Base-by-base conservation (phyloP, 306 rosid genomes). In the Ochetophila trinervis region DNA sequence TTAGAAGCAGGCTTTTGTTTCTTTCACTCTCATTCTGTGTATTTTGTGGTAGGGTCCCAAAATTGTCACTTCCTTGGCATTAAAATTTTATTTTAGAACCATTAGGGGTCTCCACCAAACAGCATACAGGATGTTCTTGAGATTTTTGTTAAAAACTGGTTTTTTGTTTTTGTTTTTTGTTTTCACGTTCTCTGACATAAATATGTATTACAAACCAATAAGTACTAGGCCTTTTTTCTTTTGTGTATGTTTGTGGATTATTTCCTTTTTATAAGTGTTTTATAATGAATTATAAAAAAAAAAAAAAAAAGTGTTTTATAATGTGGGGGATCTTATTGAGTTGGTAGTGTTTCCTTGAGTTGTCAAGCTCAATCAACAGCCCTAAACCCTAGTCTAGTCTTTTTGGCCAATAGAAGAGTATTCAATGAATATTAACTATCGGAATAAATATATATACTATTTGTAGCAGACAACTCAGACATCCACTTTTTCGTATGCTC, bases 91-190 rank as follows among this genome's bases (percentile, higher is more conserved):
- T 42, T 74, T 63, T 30, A 53, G 23, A 53, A 40, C 36, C 14
- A 61, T 27, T 27, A 14, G 15, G 44, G 12, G 47, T 32, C 48
- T 50, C 35, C 40, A 36, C 71, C 62, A 69, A 69, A 68, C 75
- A 48, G 59, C 79, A 69, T 36, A n/a, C 37, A 62, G 58, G 65
- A 68, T 68, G 79, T 62, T 49, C 19, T 56, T 18, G 60, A 35
- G 53, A 48, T 32, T 56, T 49, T 63, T 48, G 42, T 49, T 47
- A 18, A 47, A 18, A 45, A 53, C 35, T 66, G 65, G 64, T 36
- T 74, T 70, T 62, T 56, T 21, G 13, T 61, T 53, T 8, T 37
- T 8, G 11, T 40, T 27, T 68, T 12, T 47, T 57, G 19, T 49
- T 14, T 34, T 47, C 45, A 40, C 45, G 2, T 40, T 40, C 45